Evolutionary conservation across 306 rosid species (phyloP), one percentile per base, ranked within the genome.

Genomic region (Castanopsis chinensis): DNA sequence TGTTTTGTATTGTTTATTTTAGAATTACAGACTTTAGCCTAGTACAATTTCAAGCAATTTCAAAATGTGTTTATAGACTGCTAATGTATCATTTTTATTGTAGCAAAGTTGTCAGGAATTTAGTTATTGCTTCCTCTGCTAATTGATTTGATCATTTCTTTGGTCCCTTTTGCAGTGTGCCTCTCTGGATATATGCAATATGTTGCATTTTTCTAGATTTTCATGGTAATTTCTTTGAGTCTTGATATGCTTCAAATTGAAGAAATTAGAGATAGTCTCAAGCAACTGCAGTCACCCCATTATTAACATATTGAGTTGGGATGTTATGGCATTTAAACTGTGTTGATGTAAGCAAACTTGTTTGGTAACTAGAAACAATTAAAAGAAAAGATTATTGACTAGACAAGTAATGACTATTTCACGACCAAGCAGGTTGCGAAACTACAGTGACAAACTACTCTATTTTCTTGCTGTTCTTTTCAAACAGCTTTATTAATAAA

Each of bases 121-220:
- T 58, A 25, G 8, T 54, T 54, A 17, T 69, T 59, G 58, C 51
- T 43, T 78, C 21, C 56, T 76, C 17, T 70, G 76, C 60, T 64
- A 68, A 57, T 64, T 25, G 35, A 63, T 18, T 43, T 81, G 56
- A 76, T 72, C 6, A n/a, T 78, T 55, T 72, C 54, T 79, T 67
- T 79, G 70, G 69, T 51, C 71, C 78, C 71, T 73, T 88, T 83
- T 86, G 75, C 96, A 95, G 99, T 76, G 74, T 91, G 78, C 89
- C 89, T 82, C 98, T 95, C 63, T 92, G 99, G 98, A 84, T 91
- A 76, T 92, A 92, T 77, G 92, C 97, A 83, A 85, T 92, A 74
- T 85, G 91, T 79, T 92, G 99, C 84, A 84, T 89, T 59, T 85
- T 91, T 75, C 92, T 95, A 59, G 88, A 95, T 79, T 88, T 95